These are phyloP conservation scores for Ophiostoma tasmaniense DNA, from an alignment of 2,329 filamentous ascomycete species.

Conservation along the genomic window DNA sequence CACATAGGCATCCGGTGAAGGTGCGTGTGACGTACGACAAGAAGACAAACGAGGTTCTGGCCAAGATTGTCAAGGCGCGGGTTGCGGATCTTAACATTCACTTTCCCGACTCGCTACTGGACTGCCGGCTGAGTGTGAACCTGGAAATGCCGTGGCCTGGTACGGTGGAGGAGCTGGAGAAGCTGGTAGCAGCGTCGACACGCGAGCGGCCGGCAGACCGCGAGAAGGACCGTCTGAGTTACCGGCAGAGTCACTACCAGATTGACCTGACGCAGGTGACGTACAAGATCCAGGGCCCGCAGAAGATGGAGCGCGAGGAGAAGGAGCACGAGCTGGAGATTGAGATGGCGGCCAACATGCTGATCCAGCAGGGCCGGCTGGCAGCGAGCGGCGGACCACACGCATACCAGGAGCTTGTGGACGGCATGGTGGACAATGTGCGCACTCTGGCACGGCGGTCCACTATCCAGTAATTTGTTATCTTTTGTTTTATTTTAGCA, in stretches of 20 bases:
- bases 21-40: slow-evolving; percentile 72
- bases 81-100: slow-evolving; percentile 81
- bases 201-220: slow-evolving; percentile 48
- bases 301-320: slow-evolving; percentile 35
- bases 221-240: slow-evolving; percentile 85
- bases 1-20: slow-evolving; percentile 48
- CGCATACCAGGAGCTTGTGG: slow-evolving; percentile 58
- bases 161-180: slow-evolving; percentile 48
- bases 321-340: slow-evolving; percentile 79
- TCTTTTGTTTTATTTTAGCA: background rate
- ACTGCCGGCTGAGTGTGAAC: slow-evolving; percentile 90
- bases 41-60: slow-evolving; percentile 56
- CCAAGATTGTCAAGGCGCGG: slow-evolving; percentile 86
- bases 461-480: background rate
- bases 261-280: slow-evolving; percentile 90
- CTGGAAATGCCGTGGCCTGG: slow-evolving; percentile 85
- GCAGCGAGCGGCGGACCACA: slow-evolving; percentile 45
- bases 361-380: slow-evolving; percentile 57
- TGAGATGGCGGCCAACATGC: slow-evolving; percentile 55
- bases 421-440: slow-evolving; percentile 67
- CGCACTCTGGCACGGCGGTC: slow-evolving; percentile 38
- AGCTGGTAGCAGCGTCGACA: slow-evolving; percentile 28
- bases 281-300: slow-evolving; percentile 25
- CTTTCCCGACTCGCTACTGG: slow-evolving; percentile 67
- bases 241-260: slow-evolving; percentile 78